Conservation (phyloP, 306 rosid species). For the Parietaria judaica region DNA sequence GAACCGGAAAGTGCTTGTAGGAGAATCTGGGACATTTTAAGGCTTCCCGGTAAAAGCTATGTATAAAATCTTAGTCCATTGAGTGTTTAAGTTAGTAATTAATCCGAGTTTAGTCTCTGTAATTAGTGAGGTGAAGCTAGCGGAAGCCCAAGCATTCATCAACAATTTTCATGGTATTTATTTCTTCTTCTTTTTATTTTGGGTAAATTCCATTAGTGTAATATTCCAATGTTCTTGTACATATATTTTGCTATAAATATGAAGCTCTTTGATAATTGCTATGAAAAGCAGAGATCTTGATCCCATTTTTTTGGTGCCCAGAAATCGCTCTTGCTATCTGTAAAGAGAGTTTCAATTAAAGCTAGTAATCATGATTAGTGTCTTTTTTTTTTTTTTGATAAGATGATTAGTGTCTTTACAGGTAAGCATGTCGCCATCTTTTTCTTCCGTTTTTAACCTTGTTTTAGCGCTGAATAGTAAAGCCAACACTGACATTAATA, state of each 20-base stretch:
- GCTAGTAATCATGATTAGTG: neutral
- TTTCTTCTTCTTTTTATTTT: slow-evolving; percentile 8
- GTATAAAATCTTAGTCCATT: slow-evolving; percentile 22
- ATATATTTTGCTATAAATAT: slow-evolving; percentile 22
- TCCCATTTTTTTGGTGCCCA: neutral
- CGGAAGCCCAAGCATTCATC: slow-evolving; percentile 10
- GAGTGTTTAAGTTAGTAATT: neutral
- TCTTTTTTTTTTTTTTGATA: too few species aligned
- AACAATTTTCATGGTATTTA: slow-evolving; percentile 17
- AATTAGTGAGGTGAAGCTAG: slow-evolving; percentile 20
- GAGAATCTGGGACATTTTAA: slow-evolving; percentile 46
- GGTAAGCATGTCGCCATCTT: neutral
- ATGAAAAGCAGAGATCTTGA: too few species aligned
- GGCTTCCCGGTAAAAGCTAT: slow-evolving; percentile 34
- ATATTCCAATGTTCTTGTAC: slow-evolving; percentile 24
- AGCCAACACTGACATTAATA: too few species aligned
- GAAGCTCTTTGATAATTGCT: slow-evolving; percentile 5
- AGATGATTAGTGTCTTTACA: slow-evolving; percentile 3
- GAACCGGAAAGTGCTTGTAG: too few species aligned
- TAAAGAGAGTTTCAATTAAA: neutral
- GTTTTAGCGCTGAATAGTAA: neutral
- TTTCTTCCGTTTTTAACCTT: neutral
- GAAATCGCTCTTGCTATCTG: neutral
- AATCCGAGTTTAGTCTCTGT: neutral
- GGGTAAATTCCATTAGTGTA: slow-evolving; percentile 8